Evolutionary conservation across 1,139 yeast species (phyloP).

Genomic region (Pichia norvegensis): DNA sequence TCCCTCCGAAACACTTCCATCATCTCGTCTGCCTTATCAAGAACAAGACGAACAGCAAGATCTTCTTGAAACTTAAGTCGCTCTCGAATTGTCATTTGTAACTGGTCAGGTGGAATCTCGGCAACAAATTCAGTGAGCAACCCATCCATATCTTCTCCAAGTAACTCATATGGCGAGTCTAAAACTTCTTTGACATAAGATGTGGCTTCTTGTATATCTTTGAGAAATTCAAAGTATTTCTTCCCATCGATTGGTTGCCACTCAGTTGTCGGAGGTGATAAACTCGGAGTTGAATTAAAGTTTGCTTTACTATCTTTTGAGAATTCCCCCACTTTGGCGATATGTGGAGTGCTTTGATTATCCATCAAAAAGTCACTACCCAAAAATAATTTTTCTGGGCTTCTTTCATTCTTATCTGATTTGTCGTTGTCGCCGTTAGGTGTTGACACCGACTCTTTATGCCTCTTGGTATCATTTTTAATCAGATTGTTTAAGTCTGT

Average conservation of each 20-base stretch:
- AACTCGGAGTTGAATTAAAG: not conserved
- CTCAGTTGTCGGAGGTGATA: not conserved
- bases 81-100: conserved; percentile 59
- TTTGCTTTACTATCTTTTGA: not conserved
- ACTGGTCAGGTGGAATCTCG: conserved; percentile 62
- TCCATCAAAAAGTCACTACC: conserved; percentile 10
- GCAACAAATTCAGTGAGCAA: conserved; percentile 54
- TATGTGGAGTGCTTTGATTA: conserved; percentile 22
- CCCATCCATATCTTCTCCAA: conserved; percentile 53
- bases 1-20: conserved; percentile 38
- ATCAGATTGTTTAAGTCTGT: not conserved
- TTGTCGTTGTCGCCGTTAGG: not conserved
- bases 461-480: not conserved
- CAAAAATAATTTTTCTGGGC: conserved; percentile 1
- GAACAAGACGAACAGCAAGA: conserved; percentile 35
- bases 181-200: conserved; percentile 22
- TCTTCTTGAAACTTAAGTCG: conserved; percentile 57
- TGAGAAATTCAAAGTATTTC: conserved; percentile 9
- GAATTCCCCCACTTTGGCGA: not conserved
- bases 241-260: conserved; percentile 17
- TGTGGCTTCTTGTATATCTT: conserved; percentile 23
- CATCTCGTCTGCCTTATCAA: conserved; percentile 35
- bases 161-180: conserved; percentile 22
- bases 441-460: not conserved
- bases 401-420: no score